Conservation (phyloP, 169 alveolate genomes). For the Plasmodium adleri region DNA sequence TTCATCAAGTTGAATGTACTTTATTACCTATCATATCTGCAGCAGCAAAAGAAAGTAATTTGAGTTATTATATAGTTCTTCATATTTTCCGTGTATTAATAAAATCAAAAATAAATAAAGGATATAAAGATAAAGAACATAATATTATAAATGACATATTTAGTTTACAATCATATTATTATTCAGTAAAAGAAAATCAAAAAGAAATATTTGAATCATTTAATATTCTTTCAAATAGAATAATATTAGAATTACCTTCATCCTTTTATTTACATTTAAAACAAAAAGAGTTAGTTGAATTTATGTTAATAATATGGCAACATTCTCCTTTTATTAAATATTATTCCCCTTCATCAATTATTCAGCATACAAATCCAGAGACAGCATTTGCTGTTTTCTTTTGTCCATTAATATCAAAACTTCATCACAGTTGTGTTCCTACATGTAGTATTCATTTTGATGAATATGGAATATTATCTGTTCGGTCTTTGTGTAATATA, state of each 20-base stretch:
- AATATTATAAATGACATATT: slow-evolving; percentile 80
- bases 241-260: slow-evolving; percentile 84
- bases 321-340: slow-evolving; percentile 85
- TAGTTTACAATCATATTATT: slow-evolving; percentile 78
- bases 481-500: slow-evolving; percentile 87
- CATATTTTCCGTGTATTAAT: slow-evolving; percentile 79
- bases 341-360: slow-evolving; percentile 83
- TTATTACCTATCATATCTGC: slow-evolving; percentile 81
- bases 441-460: slow-evolving; percentile 85
- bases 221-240: slow-evolving; percentile 81
- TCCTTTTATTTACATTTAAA: slow-evolving; percentile 84
- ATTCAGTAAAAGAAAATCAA: slow-evolving; percentile 80
- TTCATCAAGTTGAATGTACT: slow-evolving; percentile 90
- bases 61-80: slow-evolving; percentile 78
- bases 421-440: slow-evolving; percentile 91
- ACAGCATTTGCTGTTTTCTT: slow-evolving; percentile 86
- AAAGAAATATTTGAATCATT: slow-evolving; percentile 78
- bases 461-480: slow-evolving; percentile 85
- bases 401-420: slow-evolving; percentile 76
- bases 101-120: slow-evolving; percentile 79
- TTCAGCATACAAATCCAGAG: slow-evolving; percentile 81
- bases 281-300: slow-evolving; percentile 83
- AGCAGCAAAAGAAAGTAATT: slow-evolving; percentile 80
- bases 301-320: slow-evolving; percentile 86
- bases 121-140: slow-evolving; percentile 36